Conservation (phyloP, 495 filamentous ascomycete species). For the Choiromyces venosus region DNA sequence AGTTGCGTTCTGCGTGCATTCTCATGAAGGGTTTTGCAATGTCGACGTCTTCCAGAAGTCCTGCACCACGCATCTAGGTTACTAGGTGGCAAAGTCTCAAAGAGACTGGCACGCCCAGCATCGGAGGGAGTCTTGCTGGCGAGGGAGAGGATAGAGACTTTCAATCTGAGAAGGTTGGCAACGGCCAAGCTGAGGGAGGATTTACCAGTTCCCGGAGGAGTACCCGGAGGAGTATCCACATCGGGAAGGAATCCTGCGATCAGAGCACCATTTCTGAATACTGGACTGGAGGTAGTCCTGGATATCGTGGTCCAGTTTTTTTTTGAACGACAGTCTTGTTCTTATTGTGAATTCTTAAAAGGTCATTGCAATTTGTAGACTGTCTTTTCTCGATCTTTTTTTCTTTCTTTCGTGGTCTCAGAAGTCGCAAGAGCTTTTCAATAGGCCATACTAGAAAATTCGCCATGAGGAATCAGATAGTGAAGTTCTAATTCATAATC, state of each 20-base stretch:
- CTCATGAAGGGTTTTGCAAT: constrained; percentile 64
- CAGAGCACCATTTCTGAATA: constrained; percentile 69
- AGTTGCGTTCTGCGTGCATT: constrained; percentile 57
- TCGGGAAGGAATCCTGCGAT: constrained; percentile 84
- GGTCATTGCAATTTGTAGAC: no score
- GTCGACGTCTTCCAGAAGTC: constrained; percentile 69
- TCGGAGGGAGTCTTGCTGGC: constrained; percentile 61
- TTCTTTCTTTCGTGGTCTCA: no score
- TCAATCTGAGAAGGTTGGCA: constrained; percentile 64
- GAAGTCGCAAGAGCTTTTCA: no score
- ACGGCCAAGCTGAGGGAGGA: constrained; percentile 58
- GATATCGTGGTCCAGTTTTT: constrained; percentile 60
- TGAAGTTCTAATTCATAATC: no score
- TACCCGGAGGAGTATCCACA: constrained; percentile 82
- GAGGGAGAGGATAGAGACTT: constrained; percentile 64
- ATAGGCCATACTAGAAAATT: no score
- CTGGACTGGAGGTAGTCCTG: constrained; percentile 77
- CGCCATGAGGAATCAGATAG: no score
- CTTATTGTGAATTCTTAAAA: no score
- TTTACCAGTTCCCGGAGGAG: constrained; percentile 53
- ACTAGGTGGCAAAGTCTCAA: constrained; percentile 61
- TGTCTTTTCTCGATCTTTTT: no score
- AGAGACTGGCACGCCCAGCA: constrained; percentile 63
- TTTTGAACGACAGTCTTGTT: constrained; percentile 35
- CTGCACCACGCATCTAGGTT: no score